Percentiles rank a stretch among this genome's conserved stretches.
Conservation (phyloP, 352 stramenopile genomes). For the Thalassiosira hispida region DNA sequence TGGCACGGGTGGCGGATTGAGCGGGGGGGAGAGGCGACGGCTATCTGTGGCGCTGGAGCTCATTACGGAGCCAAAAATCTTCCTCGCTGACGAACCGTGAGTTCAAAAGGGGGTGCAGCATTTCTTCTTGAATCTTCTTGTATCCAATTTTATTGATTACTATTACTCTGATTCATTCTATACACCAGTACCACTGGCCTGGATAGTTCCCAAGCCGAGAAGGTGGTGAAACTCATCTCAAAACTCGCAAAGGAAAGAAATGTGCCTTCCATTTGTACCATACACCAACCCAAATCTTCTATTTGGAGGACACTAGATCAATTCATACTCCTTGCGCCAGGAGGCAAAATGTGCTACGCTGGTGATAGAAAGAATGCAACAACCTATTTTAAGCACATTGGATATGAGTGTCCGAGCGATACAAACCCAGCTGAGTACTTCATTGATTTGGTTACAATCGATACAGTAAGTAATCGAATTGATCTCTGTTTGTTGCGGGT, state of each 20-base stretch:
- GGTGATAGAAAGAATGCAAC: slow-evolving; percentile 56
- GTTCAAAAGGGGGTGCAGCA: background rate
- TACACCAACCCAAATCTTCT: slow-evolving; percentile 91
- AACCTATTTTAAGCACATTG: slow-evolving; percentile 77
- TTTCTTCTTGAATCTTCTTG: no score
- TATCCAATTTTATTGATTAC: no score
- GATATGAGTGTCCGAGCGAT: slow-evolving; percentile 75
- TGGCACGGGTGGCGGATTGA: slow-evolving; percentile 82
- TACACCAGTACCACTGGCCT: slow-evolving; percentile 69
- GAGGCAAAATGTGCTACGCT: slow-evolving; percentile 80
- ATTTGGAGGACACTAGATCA: slow-evolving; percentile 91
- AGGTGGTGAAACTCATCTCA: slow-evolving; percentile 89
- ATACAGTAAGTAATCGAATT: slow-evolving; percentile 44
- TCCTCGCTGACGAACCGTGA: slow-evolving; percentile 88
- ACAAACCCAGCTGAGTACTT: slow-evolving; percentile 87
- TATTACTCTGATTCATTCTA: no score
- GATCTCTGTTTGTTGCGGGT: background rate
- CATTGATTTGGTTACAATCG: slow-evolving; percentile 83
- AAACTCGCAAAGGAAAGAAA: slow-evolving; percentile 86
- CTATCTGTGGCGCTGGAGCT: slow-evolving; percentile 90
- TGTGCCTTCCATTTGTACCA: slow-evolving; percentile 88
- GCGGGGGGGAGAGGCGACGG: slow-evolving; percentile 90
- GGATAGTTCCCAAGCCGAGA: slow-evolving; percentile 85
- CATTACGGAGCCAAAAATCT: slow-evolving; percentile 87
- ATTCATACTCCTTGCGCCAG: slow-evolving; percentile 88